A percentile compares a stretch with the other conserved stretches of the same genome.
Conservation (phyloP, 495 filamentous ascomycete genomes). For the Symbiotaphrina buchneri region DNA sequence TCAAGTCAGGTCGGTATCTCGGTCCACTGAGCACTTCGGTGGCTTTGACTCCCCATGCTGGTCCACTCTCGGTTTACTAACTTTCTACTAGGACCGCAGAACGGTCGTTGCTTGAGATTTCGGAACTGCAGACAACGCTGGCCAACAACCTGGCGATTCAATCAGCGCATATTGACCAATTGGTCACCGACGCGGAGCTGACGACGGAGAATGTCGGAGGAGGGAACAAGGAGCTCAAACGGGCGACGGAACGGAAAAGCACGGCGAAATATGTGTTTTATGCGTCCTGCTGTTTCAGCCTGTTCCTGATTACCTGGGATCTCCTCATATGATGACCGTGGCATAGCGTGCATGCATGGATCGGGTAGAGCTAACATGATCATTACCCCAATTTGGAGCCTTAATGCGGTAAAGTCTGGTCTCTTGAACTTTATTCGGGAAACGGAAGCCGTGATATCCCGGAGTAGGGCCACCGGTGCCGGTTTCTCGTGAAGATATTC, state of each 20-base stretch:
- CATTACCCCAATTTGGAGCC: too few relatives aligned
- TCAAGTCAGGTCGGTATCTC: constrained; percentile 61
- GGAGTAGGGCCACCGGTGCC: too few relatives aligned
- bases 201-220: constrained; percentile 71
- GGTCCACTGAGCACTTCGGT: not conserved
- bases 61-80: not conserved
- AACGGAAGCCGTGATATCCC: too few relatives aligned
- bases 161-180: constrained; percentile 63
- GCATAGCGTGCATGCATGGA: too few relatives aligned
- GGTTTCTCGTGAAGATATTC: too few relatives aligned
- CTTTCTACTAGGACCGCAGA: constrained; percentile 48
- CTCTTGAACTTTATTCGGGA: too few relatives aligned
- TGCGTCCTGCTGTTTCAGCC: constrained; percentile 59
- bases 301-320: constrained; percentile 81
- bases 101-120: constrained; percentile 77
- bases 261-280: constrained; percentile 79
- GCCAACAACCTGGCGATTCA: constrained; percentile 68
- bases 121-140: constrained; percentile 73
- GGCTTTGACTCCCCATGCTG: not conserved
- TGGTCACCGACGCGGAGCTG: constrained; percentile 62
- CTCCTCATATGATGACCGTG: constrained; percentile 38
- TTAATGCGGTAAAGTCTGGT: too few relatives aligned
- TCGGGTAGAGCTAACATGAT: too few relatives aligned
- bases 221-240: constrained; percentile 81
- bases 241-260: constrained; percentile 57